A percentile compares a stretch with the other conserved stretches of the same genome.
These are phyloP conservation scores for Actinomortierella wolfii DNA, from an alignment of 371 early-diverging fungal species.

Conservation along the genomic window DNA sequence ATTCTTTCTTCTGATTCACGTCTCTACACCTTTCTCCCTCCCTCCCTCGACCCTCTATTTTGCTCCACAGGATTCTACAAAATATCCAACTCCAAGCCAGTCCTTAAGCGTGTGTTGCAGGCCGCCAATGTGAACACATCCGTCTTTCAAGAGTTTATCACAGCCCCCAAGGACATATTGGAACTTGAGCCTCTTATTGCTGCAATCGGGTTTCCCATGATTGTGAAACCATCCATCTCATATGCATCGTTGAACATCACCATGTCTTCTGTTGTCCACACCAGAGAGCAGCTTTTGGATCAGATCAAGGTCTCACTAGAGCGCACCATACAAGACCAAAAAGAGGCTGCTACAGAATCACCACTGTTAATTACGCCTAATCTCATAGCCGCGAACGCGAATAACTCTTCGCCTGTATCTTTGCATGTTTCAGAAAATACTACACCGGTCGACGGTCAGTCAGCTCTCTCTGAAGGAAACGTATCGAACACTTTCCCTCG, in stretches of 20 bases:
- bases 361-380: too few relatives aligned
- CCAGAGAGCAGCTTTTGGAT: slow-evolving; percentile 20
- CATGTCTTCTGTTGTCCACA: slow-evolving; percentile 44
- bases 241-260: slow-evolving; percentile 53
- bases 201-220: slow-evolving; percentile 48
- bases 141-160: slow-evolving; percentile 24
- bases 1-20: not conserved
- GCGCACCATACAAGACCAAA: too few relatives aligned
- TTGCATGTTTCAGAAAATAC: too few relatives aligned
- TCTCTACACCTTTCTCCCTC: not conserved
- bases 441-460: too few relatives aligned
- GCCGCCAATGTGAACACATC: slow-evolving; percentile 31
- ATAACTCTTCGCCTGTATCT: too few relatives aligned
- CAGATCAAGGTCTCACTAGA: slow-evolving; percentile 32
- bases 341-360: too few relatives aligned
- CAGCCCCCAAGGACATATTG: not conserved
- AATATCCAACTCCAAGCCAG: slow-evolving; percentile 31
- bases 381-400: too few relatives aligned
- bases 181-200: slow-evolving; percentile 18
- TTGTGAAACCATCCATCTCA: slow-evolving; percentile 53
- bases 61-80: slow-evolving; percentile 20
- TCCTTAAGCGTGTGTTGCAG: slow-evolving; percentile 27
- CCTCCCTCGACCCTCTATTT: not conserved
- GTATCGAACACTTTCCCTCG: too few relatives aligned
- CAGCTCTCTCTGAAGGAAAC: too few relatives aligned